These are phyloP conservation scores for Saturnispora diversa DNA, from an alignment of 805 yeast species.

Conservation along the genomic window DNA sequence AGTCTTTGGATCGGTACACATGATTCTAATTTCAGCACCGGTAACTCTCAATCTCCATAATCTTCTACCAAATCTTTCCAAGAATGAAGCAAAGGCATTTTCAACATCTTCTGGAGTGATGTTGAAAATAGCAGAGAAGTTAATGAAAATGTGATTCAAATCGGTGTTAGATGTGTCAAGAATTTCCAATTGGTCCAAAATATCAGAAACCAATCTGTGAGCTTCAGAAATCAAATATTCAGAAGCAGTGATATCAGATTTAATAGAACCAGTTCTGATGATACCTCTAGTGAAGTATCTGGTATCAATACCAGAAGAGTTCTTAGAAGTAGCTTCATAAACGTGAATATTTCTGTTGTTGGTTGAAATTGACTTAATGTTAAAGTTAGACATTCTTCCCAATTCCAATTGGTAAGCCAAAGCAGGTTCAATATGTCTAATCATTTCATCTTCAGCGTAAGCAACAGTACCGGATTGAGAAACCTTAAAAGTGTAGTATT, in stretches of 20 bases:
- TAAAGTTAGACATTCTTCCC: constrained; percentile 88
- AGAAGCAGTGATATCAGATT: constrained; percentile 86
- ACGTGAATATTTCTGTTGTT: constrained; percentile 97
- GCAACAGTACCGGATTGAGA: constrained; percentile 50
- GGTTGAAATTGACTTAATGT: constrained; percentile 88
- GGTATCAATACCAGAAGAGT: constrained; percentile 79
- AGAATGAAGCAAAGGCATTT: constrained; percentile 94
- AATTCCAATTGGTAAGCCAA: constrained; percentile 95
- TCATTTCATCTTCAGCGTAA: constrained; percentile 80
- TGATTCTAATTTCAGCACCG: constrained; percentile 94
- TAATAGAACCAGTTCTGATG: constrained; percentile 89
- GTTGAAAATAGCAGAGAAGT: constrained; percentile 92
- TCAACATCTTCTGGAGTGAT: constrained; percentile 94
- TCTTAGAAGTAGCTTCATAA: constrained; percentile 92
- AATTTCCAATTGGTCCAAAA: constrained; percentile 88
- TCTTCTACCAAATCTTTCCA: constrained; percentile 95
- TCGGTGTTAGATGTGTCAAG: constrained; percentile 93
- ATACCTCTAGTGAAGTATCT: constrained; percentile 96
- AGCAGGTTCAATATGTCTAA: constrained; percentile 98
- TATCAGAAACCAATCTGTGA: constrained; percentile 90
- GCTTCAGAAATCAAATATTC: constrained; percentile 96
- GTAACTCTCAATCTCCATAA: constrained; percentile 95
- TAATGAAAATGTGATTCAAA: constrained; percentile 92
- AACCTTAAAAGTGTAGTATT: constrained; percentile 82
- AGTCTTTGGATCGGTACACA: constrained; percentile 80